Conservation (phyloP, 108 stramenopile species). For the Stephanodiscus minutulus region DNA sequence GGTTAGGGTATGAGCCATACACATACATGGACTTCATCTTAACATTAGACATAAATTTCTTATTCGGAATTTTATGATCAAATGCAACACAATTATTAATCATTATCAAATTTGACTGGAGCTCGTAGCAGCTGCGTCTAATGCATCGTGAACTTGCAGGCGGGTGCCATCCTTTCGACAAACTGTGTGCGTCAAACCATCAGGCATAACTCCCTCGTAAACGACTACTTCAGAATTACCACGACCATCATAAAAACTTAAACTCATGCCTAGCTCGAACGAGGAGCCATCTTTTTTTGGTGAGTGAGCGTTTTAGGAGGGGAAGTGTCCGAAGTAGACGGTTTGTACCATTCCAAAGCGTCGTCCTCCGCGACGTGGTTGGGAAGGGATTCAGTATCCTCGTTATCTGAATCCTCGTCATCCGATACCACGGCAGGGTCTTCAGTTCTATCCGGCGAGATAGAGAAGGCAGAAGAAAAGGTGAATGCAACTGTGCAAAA, state of each 20-base stretch:
- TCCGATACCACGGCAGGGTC: background rate
- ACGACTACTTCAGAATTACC: background rate
- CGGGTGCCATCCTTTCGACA: background rate
- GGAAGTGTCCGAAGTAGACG: too few species aligned
- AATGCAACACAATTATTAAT: too few species aligned
- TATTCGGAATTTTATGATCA: too few species aligned
- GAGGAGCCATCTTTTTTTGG: too few species aligned
- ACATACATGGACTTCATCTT: too few species aligned
- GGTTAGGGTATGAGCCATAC: too few species aligned
- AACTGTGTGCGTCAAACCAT: constrained; percentile 10
- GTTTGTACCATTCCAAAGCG: too few species aligned
- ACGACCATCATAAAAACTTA: background rate
- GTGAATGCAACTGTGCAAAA: background rate
- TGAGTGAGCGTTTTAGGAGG: background rate
- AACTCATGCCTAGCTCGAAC: constrained; percentile 2
- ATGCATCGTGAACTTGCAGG: background rate
- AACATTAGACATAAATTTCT: too few species aligned
- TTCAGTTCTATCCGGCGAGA: background rate
- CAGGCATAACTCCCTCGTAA: constrained; percentile 12
- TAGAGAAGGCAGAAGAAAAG: constrained; percentile 5
- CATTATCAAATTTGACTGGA: too few species aligned
- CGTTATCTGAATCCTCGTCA: background rate
- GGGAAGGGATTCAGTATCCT: background rate
- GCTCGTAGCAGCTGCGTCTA: too few species aligned
- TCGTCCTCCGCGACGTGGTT: too few species aligned